Evolutionary conservation across 2,329 filamentous ascomycete genomes (phyloP).

Genomic region (Aaosphaeria pasadenensis): DNA sequence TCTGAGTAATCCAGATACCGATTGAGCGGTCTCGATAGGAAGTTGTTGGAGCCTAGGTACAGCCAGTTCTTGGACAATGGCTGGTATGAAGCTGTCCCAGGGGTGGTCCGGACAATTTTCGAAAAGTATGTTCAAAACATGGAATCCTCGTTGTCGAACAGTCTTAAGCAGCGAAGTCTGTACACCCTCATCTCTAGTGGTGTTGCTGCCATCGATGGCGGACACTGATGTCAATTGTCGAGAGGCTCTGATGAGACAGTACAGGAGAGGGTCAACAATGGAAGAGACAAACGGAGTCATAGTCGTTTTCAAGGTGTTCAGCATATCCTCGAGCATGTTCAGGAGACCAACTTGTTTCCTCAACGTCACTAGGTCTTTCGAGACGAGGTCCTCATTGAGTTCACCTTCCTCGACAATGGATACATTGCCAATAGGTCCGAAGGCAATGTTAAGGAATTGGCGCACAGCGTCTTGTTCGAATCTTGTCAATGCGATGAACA

Average conservation of each 20-base stretch:
- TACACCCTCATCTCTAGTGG: conserved; percentile 24
- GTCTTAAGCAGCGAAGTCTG: conserved; percentile 60
- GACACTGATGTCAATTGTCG: conserved; percentile 25
- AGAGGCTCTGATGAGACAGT: conserved; percentile 72
- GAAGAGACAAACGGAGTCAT: conserved; percentile 65
- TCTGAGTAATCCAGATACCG: conserved; percentile 77
- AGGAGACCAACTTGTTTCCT: conserved; percentile 88
- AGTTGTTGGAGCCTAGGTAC: conserved; percentile 75
- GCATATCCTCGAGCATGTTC: conserved; percentile 85
- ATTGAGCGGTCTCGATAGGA: conserved; percentile 81
- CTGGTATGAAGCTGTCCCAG: conserved; percentile 68
- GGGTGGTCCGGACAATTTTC: conserved; percentile 66
- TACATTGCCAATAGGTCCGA: conserved; percentile 65
- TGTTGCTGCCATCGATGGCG: conserved; percentile 34
- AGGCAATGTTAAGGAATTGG: conserved; percentile 78
- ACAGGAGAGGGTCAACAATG: conserved; percentile 74
- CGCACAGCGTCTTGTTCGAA: conserved; percentile 71
- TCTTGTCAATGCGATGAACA: conserved; percentile 75
- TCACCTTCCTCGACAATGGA: conserved; percentile 53
- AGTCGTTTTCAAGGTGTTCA: conserved; percentile 76
- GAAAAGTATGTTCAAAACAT: conserved; percentile 78
- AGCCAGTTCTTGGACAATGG: conserved; percentile 73
- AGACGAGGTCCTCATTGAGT: conserved; percentile 44
- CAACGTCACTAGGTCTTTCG: conserved; percentile 57
- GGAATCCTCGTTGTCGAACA: conserved; percentile 70